Conservation (phyloP, 352 stramenopile genomes). For the Nannochloropsis limnetica region DNA sequence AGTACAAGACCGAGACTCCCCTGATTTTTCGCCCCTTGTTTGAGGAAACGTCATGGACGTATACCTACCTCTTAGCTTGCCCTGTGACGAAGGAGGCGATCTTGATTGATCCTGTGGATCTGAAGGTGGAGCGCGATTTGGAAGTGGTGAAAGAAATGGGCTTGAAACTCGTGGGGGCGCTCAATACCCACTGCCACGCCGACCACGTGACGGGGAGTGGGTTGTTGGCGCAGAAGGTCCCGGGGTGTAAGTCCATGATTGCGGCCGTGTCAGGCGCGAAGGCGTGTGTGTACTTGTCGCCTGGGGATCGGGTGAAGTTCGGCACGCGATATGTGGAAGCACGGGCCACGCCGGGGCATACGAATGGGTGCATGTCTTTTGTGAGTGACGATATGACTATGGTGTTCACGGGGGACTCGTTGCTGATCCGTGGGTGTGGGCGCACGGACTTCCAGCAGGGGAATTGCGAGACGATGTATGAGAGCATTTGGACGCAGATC, state of each 20-base stretch:
- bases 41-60: constrained; percentile 56
- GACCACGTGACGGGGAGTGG: constrained; percentile 58
- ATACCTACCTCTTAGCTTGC: constrained; percentile 58
- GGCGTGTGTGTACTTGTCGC: constrained; percentile 51
- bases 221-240: constrained; percentile 50
- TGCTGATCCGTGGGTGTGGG: constrained; percentile 57
- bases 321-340: constrained; percentile 45
- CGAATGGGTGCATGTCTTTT: constrained; percentile 55
- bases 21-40: constrained; percentile 54
- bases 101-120: constrained; percentile 58
- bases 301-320: constrained; percentile 54
- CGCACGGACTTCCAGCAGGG: constrained; percentile 55
- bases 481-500: constrained; percentile 55
- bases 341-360: constrained; percentile 56
- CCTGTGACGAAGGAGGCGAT: constrained; percentile 54
- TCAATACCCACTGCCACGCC: constrained; percentile 61
- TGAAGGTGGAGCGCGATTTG: constrained; percentile 53
- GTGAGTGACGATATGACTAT: constrained; percentile 55
- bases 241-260: constrained; percentile 49
- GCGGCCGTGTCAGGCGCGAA: constrained; percentile 45
- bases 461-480: constrained; percentile 53
- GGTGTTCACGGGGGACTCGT: constrained; percentile 58
- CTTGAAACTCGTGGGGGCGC: constrained; percentile 52
- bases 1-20: neutral
- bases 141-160: constrained; percentile 53